Base-by-base conservation (phyloP, 2,329 filamentous ascomycete species). In the Colletotrichum shisoi region DNA sequence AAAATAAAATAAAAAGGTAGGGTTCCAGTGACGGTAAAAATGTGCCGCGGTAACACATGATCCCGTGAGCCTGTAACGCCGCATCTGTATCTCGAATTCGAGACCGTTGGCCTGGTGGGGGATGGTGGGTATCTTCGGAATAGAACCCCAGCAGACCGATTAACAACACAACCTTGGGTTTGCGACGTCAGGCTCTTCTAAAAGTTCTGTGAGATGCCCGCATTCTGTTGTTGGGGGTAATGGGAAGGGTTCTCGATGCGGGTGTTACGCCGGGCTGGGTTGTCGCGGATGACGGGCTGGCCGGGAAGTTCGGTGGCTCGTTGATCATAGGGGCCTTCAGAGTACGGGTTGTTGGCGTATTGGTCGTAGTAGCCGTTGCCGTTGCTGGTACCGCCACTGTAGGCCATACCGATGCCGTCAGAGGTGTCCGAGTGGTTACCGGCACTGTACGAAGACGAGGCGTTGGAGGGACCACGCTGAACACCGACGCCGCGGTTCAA, bases 131-230 rank as follows among this genome's bases (percentile, higher is more conserved):
- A 68, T 68, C 65, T 65, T 68, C 39, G 24, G 56, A 68, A 68
- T 56, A 37, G 56, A 65, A 45, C 49, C 62, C 62, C 62, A 68
- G 27, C 56, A 60, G 61, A 56, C 65, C 34, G 42, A 21, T 56
- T 31, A 49, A 44, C 54, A 39, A 34, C 31, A 34, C 31, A 57
- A 57, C 39, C 27, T 60, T 34, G 57, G 40, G 21, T 27, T 4
- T 45, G 39, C 17, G 19, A 37, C 24, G 13, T 21, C 7, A 31
- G 54, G 31, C 45, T 40, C 53, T 45, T 6, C 42, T 87, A 98
- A 74, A 99, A 99, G 79, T 99, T 99, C 80, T 98, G 95, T 39
- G 95, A 92, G 74, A 99, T 97, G 67, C 95, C 95, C 45, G 92
- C 92, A 73, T 92, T 96, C 81, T 96, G 93, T 75, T 96, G 92